phyloP scores from a whole-genome alignment of 805 yeast species.

The Yarrowia sp. region DNA sequence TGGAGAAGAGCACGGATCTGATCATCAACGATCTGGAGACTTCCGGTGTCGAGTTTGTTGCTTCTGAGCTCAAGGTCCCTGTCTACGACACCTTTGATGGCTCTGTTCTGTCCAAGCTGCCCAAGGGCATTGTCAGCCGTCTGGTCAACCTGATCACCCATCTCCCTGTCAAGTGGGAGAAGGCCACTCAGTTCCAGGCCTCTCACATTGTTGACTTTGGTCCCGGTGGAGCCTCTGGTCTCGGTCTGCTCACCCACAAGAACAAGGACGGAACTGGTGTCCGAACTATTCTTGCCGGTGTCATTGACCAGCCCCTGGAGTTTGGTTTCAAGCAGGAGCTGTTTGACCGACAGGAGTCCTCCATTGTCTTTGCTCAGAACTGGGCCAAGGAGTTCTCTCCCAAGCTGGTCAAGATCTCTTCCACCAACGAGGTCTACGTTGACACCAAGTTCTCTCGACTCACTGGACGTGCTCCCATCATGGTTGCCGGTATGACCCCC shows the following conservation, averaged over 20 bases:
- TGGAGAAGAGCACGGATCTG: constrained; percentile 71
- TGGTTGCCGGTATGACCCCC: constrained; percentile 99
- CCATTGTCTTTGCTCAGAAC: constrained; percentile 82
- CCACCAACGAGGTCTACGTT: constrained; percentile 76
- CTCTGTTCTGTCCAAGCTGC: constrained; percentile 65
- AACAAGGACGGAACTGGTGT: constrained; percentile 99
- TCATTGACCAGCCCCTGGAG: constrained; percentile 75
- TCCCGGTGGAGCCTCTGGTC: constrained; percentile 97
- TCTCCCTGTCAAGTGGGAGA: constrained; percentile 94
- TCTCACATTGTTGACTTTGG: constrained; percentile 97
- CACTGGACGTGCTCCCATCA: constrained; percentile 91
- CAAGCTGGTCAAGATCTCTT: constrained; percentile 72
- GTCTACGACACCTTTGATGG: constrained; percentile 92
- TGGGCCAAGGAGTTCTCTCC: constrained; percentile 93
- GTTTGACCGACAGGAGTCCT: constrained; percentile 69
- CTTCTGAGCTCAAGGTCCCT: constrained; percentile 72
- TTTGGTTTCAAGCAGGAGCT: constrained; percentile 95
- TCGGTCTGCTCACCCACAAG: constrained; percentile 94
- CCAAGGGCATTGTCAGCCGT: constrained; percentile 68
- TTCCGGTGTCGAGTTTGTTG: constrained; percentile 63
- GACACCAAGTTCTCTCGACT: constrained; percentile 94
- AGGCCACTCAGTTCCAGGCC: constrained; percentile 77
- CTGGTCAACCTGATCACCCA: constrained; percentile 83
- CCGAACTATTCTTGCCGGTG: constrained; percentile 92
- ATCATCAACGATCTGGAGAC: constrained; percentile 70